Evolutionary conservation across 1,139 yeast species (phyloP).

Genomic region (Lodderomyces orthopsilosis): DNA sequence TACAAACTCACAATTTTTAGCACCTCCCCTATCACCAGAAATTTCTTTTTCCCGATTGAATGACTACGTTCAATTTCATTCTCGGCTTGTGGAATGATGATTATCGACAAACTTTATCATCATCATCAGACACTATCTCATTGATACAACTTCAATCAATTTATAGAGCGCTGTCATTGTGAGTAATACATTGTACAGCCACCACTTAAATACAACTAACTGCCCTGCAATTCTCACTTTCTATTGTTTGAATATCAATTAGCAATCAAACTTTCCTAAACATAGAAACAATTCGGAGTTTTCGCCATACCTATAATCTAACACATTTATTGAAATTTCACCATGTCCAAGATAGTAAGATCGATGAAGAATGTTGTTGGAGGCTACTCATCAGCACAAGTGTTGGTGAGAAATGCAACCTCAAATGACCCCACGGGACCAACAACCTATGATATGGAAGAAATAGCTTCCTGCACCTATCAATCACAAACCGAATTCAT

Average conservation of each 20-base stretch:
- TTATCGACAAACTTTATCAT: background rate
- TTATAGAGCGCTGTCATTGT: background rate
- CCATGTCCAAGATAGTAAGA: slow-evolving; percentile 78
- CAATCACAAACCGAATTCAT: slow-evolving; percentile 72
- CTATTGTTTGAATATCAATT: background rate
- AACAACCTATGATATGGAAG: slow-evolving; percentile 77
- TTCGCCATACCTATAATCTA: background rate
- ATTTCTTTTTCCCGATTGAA: background rate
- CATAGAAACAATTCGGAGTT: background rate
- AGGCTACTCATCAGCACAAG: slow-evolving; percentile 86
- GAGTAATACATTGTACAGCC: background rate
- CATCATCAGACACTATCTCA: background rate
- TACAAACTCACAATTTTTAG: background rate
- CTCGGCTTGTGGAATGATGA: background rate
- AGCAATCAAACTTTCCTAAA: background rate
- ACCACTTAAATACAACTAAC: background rate
- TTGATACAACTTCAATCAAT: background rate
- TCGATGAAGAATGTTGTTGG: slow-evolving; percentile 90
- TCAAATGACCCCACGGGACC: slow-evolving; percentile 90
- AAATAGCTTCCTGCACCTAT: slow-evolving; percentile 72
- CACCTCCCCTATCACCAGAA: background rate
- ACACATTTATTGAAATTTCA: background rate
- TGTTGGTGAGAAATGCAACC: slow-evolving; percentile 89
- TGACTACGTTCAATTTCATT: too few relatives aligned
- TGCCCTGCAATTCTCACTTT: background rate